These are phyloP conservation scores for Talaromyces islandicus DNA, from an alignment of 2,329 filamentous ascomycete genomes.

Conservation along the genomic window DNA sequence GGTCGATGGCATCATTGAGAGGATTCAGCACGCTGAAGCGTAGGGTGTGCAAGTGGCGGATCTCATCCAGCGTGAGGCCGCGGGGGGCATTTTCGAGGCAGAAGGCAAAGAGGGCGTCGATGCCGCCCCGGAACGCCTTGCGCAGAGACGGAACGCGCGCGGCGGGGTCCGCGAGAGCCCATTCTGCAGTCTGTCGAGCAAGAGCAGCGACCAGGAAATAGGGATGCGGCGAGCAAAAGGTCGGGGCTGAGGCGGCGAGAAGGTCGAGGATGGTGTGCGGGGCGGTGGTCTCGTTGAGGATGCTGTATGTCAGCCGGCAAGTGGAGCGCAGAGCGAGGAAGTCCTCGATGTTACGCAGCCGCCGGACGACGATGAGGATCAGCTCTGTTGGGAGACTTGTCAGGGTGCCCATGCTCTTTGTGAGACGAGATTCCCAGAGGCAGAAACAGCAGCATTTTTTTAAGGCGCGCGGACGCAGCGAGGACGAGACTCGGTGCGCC, in stretches of 20 bases:
- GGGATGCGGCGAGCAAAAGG: slow-evolving; percentile 33
- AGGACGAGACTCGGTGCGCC: background rate
- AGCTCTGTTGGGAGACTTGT: background rate
- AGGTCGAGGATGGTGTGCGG: slow-evolving; percentile 25
- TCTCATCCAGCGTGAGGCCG: slow-evolving; percentile 25
- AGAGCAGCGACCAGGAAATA: slow-evolving; percentile 29
- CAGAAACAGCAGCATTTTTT: background rate
- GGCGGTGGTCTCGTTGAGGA: slow-evolving; percentile 17
- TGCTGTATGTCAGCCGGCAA: slow-evolving; percentile 14
- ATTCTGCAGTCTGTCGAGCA: slow-evolving; percentile 25
- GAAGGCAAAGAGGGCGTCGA: slow-evolving; percentile 25
- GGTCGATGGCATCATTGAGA: slow-evolving; percentile 26
- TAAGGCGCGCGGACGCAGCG: background rate
- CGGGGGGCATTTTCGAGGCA: slow-evolving; percentile 17
- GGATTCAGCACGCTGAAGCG: slow-evolving; percentile 28
- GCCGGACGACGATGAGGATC: slow-evolving; percentile 1
- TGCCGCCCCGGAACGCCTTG: slow-evolving; percentile 19
- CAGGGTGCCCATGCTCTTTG: background rate
- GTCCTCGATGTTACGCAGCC: slow-evolving; percentile 25
- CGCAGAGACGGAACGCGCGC: slow-evolving; percentile 12
- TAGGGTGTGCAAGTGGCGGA: slow-evolving; percentile 21
- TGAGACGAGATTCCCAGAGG: background rate
- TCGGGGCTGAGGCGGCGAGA: slow-evolving; percentile 24
- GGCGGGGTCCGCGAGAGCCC: slow-evolving; percentile 22
- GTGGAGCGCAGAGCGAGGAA: slow-evolving; percentile 22